Percentiles rank a stretch among this genome's conserved stretches.
These are phyloP conservation scores for Colletotrichum sp. DNA, from an alignment of 2,329 filamentous ascomycete species.

Conservation along the genomic window DNA sequence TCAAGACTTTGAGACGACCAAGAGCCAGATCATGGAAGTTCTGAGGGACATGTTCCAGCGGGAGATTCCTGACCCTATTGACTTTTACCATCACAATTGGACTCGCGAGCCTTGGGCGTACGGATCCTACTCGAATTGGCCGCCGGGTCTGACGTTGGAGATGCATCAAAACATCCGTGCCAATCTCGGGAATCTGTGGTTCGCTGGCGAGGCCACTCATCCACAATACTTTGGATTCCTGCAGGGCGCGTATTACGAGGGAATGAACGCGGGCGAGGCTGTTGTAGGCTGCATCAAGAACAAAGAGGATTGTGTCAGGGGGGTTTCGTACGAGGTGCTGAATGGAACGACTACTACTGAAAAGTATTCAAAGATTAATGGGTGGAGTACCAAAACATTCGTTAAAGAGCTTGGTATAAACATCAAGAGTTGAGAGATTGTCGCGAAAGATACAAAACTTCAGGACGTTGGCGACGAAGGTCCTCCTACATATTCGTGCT, in stretches of 20 bases:
- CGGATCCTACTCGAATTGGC: conserved; percentile 74
- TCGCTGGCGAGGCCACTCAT: conserved; percentile 69
- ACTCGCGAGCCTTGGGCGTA: conserved; percentile 48
- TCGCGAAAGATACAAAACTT: not conserved
- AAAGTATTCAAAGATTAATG: not conserved
- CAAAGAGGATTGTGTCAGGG: conserved; percentile 24
- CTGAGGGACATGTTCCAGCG: conserved; percentile 65
- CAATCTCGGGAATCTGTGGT: conserved; percentile 66
- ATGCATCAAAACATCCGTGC: conserved; percentile 72
- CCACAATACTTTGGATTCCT: conserved; percentile 70
- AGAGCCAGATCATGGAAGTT: conserved; percentile 60
- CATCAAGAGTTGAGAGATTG: not conserved
- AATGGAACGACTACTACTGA: conserved; percentile 30
- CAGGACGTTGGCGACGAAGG: not conserved
- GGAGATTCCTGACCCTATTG: conserved; percentile 61
- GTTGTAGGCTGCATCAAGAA: conserved; percentile 42
- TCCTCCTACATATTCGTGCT: not conserved
- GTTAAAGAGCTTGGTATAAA: not conserved
- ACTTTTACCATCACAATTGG: conserved; percentile 68
- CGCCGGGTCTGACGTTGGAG: conserved; percentile 64
- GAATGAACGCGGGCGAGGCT: conserved; percentile 50
- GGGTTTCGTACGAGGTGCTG: conserved; percentile 32
- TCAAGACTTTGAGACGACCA: conserved; percentile 63
- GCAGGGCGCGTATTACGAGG: conserved; percentile 66
- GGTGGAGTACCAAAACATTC: not conserved